These are phyloP conservation scores for Stagonosporopsis cucurbitacearum DNA, from an alignment of 2,329 filamentous ascomycete species.

Conservation along the genomic window DNA sequence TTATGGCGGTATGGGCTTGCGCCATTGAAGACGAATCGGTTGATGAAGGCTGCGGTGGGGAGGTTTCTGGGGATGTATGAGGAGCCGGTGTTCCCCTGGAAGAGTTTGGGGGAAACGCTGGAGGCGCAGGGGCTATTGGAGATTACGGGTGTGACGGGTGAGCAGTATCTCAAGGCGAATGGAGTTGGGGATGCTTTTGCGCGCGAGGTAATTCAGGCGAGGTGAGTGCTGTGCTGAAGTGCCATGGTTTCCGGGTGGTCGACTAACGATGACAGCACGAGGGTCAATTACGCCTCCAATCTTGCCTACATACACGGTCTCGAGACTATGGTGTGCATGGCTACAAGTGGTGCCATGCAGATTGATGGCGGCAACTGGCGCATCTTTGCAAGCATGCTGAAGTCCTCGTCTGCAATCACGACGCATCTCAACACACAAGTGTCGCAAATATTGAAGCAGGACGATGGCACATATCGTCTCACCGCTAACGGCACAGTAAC, in stretches of 20 bases:
- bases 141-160: constrained; percentile 73
- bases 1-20: constrained; percentile 85
- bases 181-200: constrained; percentile 72
- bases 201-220: constrained; percentile 83
- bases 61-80: constrained; percentile 84
- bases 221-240: constrained; percentile 19
- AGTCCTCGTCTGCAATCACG: constrained; percentile 63
- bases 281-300: constrained; percentile 95
- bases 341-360: constrained; percentile 80
- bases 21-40: constrained; percentile 73
- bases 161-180: constrained; percentile 72
- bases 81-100: constrained; percentile 82
- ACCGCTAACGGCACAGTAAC: constrained; percentile 27
- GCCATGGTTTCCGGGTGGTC: background rate
- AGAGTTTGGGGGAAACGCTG: constrained; percentile 72
- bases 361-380: constrained; percentile 90
- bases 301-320: constrained; percentile 84
- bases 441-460: constrained; percentile 58
- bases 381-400: constrained; percentile 86
- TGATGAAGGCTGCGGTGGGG: constrained; percentile 74
- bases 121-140: constrained; percentile 71
- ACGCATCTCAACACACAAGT: constrained; percentile 73
- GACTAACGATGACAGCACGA: constrained; percentile 62
- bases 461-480: constrained; percentile 53
- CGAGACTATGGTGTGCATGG: constrained; percentile 91